Percentiles rank a stretch among this genome's conserved stretches.
Conservation (phyloP, 176 grass and related monocot genomes). For the Phoenix roebelenii region DNA sequence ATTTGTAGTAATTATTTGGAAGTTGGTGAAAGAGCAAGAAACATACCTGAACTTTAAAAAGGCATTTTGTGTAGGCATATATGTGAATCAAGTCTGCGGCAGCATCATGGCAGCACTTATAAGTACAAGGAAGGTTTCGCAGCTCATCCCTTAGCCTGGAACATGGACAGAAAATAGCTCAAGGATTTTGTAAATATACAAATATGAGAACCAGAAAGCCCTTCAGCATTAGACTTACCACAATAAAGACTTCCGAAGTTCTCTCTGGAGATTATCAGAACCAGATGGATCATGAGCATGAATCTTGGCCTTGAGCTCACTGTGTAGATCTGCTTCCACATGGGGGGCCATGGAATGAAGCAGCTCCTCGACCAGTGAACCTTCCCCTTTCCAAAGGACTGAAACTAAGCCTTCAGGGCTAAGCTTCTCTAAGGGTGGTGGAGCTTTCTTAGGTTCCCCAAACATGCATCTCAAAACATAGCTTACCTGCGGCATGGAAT, state of each 20-base stretch:
- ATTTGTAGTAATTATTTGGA: too few species aligned
- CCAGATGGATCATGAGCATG: constrained; percentile 59
- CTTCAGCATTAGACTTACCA: constrained; percentile 40
- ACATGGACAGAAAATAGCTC: not conserved
- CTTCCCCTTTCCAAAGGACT: constrained; percentile 86
- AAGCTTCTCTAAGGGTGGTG: constrained; percentile 75
- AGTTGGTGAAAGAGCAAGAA: too few species aligned
- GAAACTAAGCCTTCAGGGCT: constrained; percentile 52
- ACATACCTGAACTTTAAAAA: constrained; percentile 77
- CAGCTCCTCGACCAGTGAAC: constrained; percentile 64
- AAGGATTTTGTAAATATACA: too few species aligned
- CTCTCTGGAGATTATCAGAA: constrained; percentile 50
- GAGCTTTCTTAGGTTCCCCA: constrained; percentile 76
- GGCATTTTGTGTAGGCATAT: constrained; percentile 95
- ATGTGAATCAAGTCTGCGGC: constrained; percentile 97
- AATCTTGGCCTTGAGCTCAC: constrained; percentile 74
- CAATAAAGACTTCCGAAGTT: constrained; percentile 60
- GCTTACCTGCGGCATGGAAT: constrained; percentile 45
- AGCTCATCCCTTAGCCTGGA: constrained; percentile 92
- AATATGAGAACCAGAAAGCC: too few species aligned
- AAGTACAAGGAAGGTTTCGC: constrained; percentile 59
- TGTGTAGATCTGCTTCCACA: constrained; percentile 60
- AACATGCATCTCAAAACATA: constrained; percentile 82
- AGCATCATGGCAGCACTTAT: constrained; percentile 94
- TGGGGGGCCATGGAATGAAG: constrained; percentile 79